Conservation (phyloP, 2,329 filamentous ascomycete species). For the Chrysoporthe cubensis region DNA sequence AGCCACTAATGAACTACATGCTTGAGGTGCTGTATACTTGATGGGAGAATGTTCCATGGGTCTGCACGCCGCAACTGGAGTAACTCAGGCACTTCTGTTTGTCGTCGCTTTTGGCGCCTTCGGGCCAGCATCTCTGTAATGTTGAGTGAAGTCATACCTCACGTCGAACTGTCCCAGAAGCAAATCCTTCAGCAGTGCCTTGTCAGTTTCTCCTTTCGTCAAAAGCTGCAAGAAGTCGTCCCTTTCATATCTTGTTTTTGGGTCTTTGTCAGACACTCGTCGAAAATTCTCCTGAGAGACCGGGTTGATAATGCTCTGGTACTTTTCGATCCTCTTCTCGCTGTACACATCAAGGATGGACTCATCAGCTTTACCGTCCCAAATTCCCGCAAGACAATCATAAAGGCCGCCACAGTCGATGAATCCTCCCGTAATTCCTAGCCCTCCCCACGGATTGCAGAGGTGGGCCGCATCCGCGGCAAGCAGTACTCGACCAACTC, state of each 20-base stretch:
- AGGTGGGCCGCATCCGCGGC: conserved; percentile 65
- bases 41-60: not conserved
- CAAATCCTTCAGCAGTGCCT: conserved; percentile 39
- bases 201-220: conserved; percentile 42
- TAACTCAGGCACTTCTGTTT: not conserved
- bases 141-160: conserved; percentile 50
- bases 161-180: conserved; percentile 42
- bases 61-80: not conserved
- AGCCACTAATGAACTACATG: not conserved
- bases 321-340: conserved; percentile 51
- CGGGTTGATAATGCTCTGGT: conserved; percentile 47
- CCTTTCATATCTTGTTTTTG: conserved; percentile 42
- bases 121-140: conserved; percentile 39
- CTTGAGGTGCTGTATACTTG: too few species aligned
- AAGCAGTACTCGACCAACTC: conserved; percentile 60
- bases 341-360: conserved; percentile 50
- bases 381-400: conserved; percentile 58
- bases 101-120: not conserved
- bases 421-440: conserved; percentile 67
- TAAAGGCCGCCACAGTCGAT: conserved; percentile 66
- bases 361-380: conserved; percentile 48
- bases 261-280: conserved; percentile 46
- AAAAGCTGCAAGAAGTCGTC: conserved; percentile 46
- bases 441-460: conserved; percentile 60
- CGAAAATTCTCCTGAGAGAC: conserved; percentile 50